phyloP scores from a whole-genome alignment of 2,329 filamentous ascomycete genomes.

The Cladophialophora psammophila region DNA sequence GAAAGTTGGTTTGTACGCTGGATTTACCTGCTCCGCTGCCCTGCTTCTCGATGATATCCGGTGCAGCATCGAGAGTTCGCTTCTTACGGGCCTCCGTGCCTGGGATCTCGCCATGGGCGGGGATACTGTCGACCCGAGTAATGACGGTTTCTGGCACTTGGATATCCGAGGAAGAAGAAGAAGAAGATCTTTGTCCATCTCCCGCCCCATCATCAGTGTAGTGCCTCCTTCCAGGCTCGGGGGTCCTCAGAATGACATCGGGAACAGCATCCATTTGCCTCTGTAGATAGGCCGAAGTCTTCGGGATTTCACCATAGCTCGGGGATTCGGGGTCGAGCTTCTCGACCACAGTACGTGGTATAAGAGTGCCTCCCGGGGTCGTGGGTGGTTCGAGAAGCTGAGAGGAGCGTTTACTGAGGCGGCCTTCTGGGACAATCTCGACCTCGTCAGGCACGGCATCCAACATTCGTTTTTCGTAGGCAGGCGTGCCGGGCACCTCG shows the following conservation, averaged over 20 bases:
- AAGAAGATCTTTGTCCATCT: constrained; percentile 9
- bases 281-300: constrained; percentile 64
- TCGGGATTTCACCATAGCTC: constrained; percentile 68
- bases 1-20: constrained; percentile 45
- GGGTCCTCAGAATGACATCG: constrained; percentile 62
- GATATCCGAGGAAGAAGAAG: constrained; percentile 23
- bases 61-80: constrained; percentile 52
- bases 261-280: constrained; percentile 66
- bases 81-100: constrained; percentile 50
- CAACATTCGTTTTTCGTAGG: constrained; percentile 64
- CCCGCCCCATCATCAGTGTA: constrained; percentile 16
- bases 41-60: constrained; percentile 52
- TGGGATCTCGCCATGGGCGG: constrained; percentile 46
- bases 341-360: constrained; percentile 68
- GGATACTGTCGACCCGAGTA: constrained; percentile 52
- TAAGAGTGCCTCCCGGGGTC: constrained; percentile 60
- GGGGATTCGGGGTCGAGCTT: constrained; percentile 65
- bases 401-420: constrained; percentile 51
- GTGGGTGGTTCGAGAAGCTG: constrained; percentile 52
- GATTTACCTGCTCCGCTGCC: constrained; percentile 65
- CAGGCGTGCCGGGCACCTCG: constrained; percentile 67
- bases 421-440: constrained; percentile 61
- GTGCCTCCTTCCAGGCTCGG: constrained; percentile 36
- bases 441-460: constrained; percentile 71
- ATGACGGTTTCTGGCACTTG: constrained; percentile 54